Conservation (phyloP, 106 monocot species). For the Platanthera guangdongensis region DNA sequence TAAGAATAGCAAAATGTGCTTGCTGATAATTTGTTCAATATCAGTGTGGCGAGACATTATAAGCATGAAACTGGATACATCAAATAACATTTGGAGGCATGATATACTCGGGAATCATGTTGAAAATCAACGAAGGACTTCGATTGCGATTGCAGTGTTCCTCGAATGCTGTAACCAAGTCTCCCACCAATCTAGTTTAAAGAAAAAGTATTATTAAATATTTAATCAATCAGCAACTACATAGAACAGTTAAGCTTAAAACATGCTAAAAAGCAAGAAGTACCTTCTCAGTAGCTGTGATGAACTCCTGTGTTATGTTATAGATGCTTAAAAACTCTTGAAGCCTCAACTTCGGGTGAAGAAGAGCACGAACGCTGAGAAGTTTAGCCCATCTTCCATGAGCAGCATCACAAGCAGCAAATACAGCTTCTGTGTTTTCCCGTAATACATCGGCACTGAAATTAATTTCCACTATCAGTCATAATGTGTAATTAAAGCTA, state of each 20-base stretch:
- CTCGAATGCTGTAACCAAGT: constrained; percentile 93
- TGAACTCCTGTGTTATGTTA: constrained; percentile 82
- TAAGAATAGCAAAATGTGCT: neutral
- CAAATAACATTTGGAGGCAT: constrained; percentile 14
- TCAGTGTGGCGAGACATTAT: neutral
- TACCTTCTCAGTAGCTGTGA: constrained; percentile 93
- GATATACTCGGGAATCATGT: constrained; percentile 81
- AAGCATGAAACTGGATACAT: neutral
- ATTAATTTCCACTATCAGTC: constrained; percentile 22
- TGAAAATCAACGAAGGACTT: constrained; percentile 96
- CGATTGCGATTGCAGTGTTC: constrained; percentile 87
- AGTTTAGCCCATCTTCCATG: constrained; percentile 99
- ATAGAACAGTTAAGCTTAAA: neutral
- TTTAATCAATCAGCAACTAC: neutral
- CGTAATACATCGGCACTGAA: constrained; percentile 91
- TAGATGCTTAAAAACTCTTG: constrained; percentile 89
- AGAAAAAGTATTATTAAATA: neutral
- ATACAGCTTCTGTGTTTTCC: constrained; percentile 98
- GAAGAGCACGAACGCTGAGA: constrained; percentile 90
- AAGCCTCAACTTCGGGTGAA: constrained; percentile 81
- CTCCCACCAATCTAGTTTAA: constrained; percentile 87
- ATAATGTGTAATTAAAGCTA: neutral
- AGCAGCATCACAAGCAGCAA: constrained; percentile 95
- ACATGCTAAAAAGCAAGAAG: neutral
- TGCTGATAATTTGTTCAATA: neutral